Evolutionary conservation across 306 rosid species (phyloP).

Genomic region (Calophaca sinica): DNA sequence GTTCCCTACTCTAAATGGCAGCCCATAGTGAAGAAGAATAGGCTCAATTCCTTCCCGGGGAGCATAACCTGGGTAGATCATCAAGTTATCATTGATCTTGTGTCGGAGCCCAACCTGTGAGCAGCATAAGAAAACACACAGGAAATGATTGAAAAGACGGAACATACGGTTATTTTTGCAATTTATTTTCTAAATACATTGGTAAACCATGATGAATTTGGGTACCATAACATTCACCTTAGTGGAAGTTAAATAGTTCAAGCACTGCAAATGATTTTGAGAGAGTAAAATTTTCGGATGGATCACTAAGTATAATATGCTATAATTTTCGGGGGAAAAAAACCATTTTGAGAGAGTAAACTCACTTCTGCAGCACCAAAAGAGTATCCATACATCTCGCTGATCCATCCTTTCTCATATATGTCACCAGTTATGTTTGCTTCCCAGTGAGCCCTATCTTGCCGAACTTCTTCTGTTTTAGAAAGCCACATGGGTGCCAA

Average conservation of each 20-base stretch:
- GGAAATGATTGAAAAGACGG: background rate
- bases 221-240: too few species aligned
- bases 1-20: slow-evolving; percentile 78
- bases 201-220: too few species aligned
- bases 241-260: slow-evolving; percentile 4
- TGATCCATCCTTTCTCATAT: slow-evolving; percentile 88
- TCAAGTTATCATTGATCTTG: slow-evolving; percentile 88
- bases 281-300: too few species aligned
- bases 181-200: too few species aligned
- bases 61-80: slow-evolving; percentile 90
- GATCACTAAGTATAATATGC: background rate
- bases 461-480: slow-evolving; percentile 92
- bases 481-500: slow-evolving; percentile 95
- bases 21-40: slow-evolving; percentile 92
- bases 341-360: slow-evolving; percentile 10
- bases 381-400: slow-evolving; percentile 98
- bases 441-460: slow-evolving; percentile 85
- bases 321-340: background rate
- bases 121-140: slow-evolving; percentile 18
- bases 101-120: slow-evolving; percentile 88
- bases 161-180: too few species aligned
- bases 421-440: slow-evolving; percentile 90
- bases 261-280: slow-evolving; percentile 9
- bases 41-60: slow-evolving; percentile 73
- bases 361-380: slow-evolving; percentile 97